Percentiles rank a stretch among this genome's conserved stretches.
Conservation (phyloP, 176 grass and related monocot genomes). For the Alloteropsis semialata region DNA sequence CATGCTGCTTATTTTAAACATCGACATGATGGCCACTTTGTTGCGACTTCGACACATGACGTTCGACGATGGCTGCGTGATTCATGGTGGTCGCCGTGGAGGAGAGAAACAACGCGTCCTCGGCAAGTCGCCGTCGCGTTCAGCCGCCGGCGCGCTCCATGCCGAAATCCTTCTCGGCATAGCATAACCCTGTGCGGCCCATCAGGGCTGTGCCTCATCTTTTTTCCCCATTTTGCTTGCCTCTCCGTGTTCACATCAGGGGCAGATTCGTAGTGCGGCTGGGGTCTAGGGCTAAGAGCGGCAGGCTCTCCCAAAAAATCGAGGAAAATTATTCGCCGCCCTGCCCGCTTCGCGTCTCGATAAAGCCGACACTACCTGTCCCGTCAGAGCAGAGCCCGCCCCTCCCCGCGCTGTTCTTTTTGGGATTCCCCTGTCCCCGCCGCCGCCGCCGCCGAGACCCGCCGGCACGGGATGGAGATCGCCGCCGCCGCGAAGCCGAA, state of each 20-base stretch:
- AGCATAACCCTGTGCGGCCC: not conserved
- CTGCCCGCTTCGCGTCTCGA: not conserved
- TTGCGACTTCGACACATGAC: not conserved
- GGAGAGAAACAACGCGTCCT: not conserved
- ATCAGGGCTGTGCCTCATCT: too few species aligned
- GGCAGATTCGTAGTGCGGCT: not conserved
- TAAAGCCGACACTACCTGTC: conserved; percentile 14
- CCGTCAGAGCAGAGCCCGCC: not conserved
- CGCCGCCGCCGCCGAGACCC: not conserved
- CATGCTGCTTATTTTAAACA: not conserved
- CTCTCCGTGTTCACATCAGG: not conserved
- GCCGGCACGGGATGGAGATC: conserved; percentile 33
- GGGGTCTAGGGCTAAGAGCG: conserved; percentile 35
- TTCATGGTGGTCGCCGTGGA: conserved; percentile 14
- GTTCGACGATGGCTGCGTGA: conserved; percentile 3
- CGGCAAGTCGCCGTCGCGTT: not conserved
- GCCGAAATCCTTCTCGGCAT: not conserved
- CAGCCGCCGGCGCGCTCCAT: conserved; percentile 23
- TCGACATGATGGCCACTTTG: not conserved
- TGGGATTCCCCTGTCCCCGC: conserved; percentile 8
- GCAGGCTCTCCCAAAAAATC: not conserved
- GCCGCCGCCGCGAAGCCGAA: conserved; percentile 31
- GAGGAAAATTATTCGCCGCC: not conserved
- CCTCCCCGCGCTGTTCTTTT: conserved; percentile 20
- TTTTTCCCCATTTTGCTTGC: not conserved